Conservation (phyloP, 2,329 filamentous ascomycete species). For the Pseudogymnoascus destructans region DNA sequence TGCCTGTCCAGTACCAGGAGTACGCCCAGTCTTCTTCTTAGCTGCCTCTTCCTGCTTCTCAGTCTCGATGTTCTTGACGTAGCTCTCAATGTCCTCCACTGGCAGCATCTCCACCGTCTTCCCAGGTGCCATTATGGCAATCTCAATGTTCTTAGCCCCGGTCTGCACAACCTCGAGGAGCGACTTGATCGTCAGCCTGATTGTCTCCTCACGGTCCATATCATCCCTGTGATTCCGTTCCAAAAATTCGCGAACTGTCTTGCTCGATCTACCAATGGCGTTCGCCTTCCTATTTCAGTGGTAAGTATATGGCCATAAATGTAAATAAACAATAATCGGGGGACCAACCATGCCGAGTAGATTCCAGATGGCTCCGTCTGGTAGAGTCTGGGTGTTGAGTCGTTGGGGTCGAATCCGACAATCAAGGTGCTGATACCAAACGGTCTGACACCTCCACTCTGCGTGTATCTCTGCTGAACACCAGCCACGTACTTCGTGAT, state of each 20-base stretch:
- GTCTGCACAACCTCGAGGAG: slow-evolving; percentile 96
- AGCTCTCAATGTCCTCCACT: slow-evolving; percentile 89
- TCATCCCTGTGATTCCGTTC: slow-evolving; percentile 98
- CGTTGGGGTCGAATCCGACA: slow-evolving; percentile 94
- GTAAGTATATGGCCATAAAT: slow-evolving; percentile 12
- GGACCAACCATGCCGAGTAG: slow-evolving; percentile 85
- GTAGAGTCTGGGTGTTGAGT: slow-evolving; percentile 78
- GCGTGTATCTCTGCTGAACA: slow-evolving; percentile 97
- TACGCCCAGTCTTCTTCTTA: slow-evolving; percentile 68
- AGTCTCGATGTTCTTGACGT: slow-evolving; percentile 97
- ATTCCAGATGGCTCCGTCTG: slow-evolving; percentile 99
- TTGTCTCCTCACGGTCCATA: slow-evolving; percentile 92
- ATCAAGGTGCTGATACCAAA: slow-evolving; percentile 97
- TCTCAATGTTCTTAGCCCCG: slow-evolving; percentile 98
- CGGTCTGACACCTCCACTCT: slow-evolving; percentile 95
- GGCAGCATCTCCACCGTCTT: slow-evolving; percentile 87
- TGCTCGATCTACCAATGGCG: slow-evolving; percentile 94
- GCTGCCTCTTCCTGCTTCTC: slow-evolving; percentile 99
- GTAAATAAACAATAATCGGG: background rate
- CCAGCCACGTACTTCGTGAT: slow-evolving; percentile 98
- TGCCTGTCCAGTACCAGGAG: slow-evolving; percentile 55
- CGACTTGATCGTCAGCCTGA: slow-evolving; percentile 96
- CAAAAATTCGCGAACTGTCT: slow-evolving; percentile 96
- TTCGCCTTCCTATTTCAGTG: slow-evolving; percentile 75
- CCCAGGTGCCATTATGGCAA: slow-evolving; percentile 91